phyloP scores from a whole-genome alignment of 164 flowering plant genomes.

The Berberis vulgaris region DNA sequence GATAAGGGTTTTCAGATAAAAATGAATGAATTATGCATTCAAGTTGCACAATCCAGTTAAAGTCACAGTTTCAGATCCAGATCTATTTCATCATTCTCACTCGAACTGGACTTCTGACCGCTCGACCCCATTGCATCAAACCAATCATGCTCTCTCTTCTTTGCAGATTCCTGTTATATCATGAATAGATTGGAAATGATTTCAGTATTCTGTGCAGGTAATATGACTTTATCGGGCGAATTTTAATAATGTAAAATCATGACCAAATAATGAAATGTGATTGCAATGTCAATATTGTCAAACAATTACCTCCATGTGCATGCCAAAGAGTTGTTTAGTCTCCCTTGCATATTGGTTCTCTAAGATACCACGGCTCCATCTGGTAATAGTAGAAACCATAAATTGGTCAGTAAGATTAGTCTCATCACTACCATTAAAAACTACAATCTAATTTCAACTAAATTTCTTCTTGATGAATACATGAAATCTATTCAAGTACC shows the following conservation, averaged over 20 bases:
- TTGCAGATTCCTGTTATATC: constrained; percentile 24
- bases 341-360: constrained; percentile 28
- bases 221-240: neutral
- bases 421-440: neutral
- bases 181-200: neutral
- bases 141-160: constrained; percentile 28
- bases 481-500: constrained; percentile 19
- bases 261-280: neutral
- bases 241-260: neutral
- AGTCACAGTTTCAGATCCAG: constrained; percentile 66
- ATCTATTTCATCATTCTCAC: constrained; percentile 52
- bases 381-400: constrained; percentile 7
- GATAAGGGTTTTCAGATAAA: neutral
- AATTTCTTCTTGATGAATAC: neutral
- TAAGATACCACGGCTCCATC: constrained; percentile 32
- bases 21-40: neutral
- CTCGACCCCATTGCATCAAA: constrained; percentile 39
- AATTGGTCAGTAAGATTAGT: neutral
- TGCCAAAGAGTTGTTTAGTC: constrained; percentile 30
- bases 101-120: constrained; percentile 55
- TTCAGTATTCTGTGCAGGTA: neutral
- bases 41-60: constrained; percentile 6
- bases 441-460: neutral
- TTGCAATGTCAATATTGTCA: neutral
- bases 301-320: constrained; percentile 21